Evolutionary conservation across 805 yeast genomes (phyloP).

Genomic region (Maudiozyma serrabonitensis): DNA sequence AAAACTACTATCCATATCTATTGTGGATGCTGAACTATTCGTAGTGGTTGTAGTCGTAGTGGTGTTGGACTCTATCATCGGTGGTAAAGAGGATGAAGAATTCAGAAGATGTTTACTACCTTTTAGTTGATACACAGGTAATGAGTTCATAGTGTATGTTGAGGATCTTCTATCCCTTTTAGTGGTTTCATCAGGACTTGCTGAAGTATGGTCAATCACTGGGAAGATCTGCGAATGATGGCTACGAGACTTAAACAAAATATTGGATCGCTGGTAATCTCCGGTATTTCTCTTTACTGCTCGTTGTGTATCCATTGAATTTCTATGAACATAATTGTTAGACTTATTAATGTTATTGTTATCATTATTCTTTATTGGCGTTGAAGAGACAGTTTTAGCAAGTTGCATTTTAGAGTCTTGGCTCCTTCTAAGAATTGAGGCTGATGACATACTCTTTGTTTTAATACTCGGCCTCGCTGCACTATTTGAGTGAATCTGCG

Average conservation of each 20-base stretch:
- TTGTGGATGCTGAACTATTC: not conserved
- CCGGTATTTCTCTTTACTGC: not conserved
- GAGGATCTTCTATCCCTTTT: not conserved
- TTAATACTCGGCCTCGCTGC: not conserved
- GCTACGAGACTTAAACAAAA: constrained; percentile 2
- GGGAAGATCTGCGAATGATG: constrained; percentile 8
- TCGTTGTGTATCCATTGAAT: not conserved
- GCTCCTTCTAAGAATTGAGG: not conserved
- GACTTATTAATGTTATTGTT: not conserved
- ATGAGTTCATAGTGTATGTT: not conserved
- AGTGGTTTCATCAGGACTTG: not conserved
- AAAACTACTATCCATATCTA: not conserved
- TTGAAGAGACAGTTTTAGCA: not conserved
- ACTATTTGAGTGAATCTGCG: not conserved
- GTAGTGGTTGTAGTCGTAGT: not conserved
- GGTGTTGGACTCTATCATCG: constrained; percentile 4
- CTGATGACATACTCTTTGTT: not conserved
- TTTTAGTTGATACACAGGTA: constrained; percentile 1
- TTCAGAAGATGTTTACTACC: not conserved
- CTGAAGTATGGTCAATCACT: not conserved
- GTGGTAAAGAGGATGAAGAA: constrained; percentile 2
- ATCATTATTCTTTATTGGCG: not conserved
- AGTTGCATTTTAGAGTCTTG: not conserved
- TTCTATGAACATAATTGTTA: not conserved
- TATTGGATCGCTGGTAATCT: constrained; percentile 1